Evolutionary conservation across 331 rosid species (phyloP).

Genomic region (Saraca asoca): DNA sequence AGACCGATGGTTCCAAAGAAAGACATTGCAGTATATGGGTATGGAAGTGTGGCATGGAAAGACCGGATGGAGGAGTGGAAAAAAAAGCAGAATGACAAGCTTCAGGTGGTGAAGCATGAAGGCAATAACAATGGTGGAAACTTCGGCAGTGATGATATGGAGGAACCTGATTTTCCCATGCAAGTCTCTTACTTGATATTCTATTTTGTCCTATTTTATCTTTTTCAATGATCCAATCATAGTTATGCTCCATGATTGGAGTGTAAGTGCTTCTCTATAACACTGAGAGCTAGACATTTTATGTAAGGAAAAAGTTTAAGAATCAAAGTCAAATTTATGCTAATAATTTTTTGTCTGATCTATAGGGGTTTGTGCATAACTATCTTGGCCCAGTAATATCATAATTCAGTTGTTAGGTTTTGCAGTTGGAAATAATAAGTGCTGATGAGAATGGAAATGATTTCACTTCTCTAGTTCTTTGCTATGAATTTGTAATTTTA

Average conservation of each 20-base stretch:
- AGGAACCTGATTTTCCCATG: conserved; percentile 89
- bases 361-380: not conserved
- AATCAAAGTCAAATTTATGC: not conserved
- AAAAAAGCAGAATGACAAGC: conserved; percentile 81
- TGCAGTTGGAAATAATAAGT: conserved; percentile 1
- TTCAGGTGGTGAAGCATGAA: conserved; percentile 90
- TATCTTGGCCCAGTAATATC: not conserved
- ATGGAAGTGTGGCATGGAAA: conserved; percentile 98
- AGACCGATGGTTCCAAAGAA: conserved; percentile 96
- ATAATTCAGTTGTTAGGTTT: conserved; percentile 1
- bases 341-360: not conserved
- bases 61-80: conserved; percentile 98
- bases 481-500: not conserved
- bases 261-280: conserved; percentile 4
- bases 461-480: not conserved
- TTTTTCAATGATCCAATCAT: not conserved
- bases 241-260: conserved; percentile 23
- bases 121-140: conserved; percentile 56
- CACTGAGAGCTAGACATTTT: conserved; percentile 4
- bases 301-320: not conserved
- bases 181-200: conserved; percentile 38
- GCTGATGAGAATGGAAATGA: too few relatives aligned
- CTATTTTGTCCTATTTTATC: conserved; percentile 9
- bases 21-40: conserved; percentile 93
- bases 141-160: conserved; percentile 55